Evolutionary conservation across 768 basidiomycete species (phyloP), one percentile per base, ranked within the genome.

Genomic region (Tubosaeta brunneosetosa): DNA sequence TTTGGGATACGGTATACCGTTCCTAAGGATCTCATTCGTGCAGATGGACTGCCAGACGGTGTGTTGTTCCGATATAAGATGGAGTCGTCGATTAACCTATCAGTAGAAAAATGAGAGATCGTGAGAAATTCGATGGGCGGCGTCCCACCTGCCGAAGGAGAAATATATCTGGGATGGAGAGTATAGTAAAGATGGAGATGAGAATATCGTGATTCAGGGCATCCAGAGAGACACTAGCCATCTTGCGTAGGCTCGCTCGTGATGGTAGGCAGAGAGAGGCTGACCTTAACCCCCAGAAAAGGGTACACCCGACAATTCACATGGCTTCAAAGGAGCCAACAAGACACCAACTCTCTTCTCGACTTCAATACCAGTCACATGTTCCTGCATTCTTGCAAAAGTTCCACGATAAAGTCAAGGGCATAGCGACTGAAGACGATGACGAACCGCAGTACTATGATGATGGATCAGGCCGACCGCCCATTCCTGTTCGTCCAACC

Each of bases 401-500:
- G 58, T 71, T 91, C 29, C 79, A 88, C 56, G 81, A 82, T 56
- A 77, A 74, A 31, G 71, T 86, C 50, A 77, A 79, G 4, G 88
- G 87, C 11, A 62, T 73, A 25, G 62, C 67, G 2, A 71, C 77
- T 14, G 76, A 80, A 31, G 76, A 80, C 12, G 77, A 79, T 11
- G 59, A 60, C 12, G 74, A 80, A 50, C 69, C 67, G 38, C 73
- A 77, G 55, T 85, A 78, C 53, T 86, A 87, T 55, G 74, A 86
- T 48, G 82, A 81, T 45, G 85, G 82, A 11, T 81, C 79, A 8
- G 86, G 86, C 2, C 75, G 87, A 32, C 83, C 81, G 22, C 86
- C 86, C n/a, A 88, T 88, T 31, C 87, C 87, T 12, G 71, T 76
- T 53, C 79, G 86, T n/a, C 86, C 87, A 38, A 68, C 84, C 12